These are phyloP conservation scores for Rhododendron ovatum DNA, from an alignment of 148 eudicot species.

Conservation along the genomic window DNA sequence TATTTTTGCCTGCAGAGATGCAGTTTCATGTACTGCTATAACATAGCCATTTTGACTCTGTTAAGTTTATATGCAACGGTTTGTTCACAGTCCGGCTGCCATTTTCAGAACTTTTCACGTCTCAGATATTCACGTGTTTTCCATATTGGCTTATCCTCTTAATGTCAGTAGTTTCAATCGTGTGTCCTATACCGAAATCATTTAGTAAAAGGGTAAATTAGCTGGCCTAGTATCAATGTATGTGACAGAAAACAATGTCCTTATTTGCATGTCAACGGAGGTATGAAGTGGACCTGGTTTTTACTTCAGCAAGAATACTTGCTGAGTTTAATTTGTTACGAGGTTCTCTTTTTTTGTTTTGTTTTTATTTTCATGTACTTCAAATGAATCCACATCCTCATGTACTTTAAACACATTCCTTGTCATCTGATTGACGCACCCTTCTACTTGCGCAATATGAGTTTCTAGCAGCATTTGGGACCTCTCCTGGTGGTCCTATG, in stretches of 20 bases:
- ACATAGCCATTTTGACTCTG: not conserved
- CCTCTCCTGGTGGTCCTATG: not conserved
- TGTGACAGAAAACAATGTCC: not conserved
- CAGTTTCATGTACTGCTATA: not conserved
- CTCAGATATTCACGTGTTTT: not conserved
- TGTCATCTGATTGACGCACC: no score
- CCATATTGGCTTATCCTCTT: not conserved
- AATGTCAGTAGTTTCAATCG: constrained; percentile 5
- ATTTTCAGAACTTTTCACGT: not conserved
- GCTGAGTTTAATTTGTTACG: not conserved
- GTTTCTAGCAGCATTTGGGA: no score
- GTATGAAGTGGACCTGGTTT: not conserved
- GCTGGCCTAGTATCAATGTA: not conserved
- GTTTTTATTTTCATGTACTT: no score
- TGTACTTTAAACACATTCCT: no score
- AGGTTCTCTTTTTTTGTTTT: no score
- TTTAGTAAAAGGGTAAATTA: not conserved
- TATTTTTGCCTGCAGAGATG: not conserved
- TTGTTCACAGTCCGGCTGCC: not conserved
- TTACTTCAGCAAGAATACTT: not conserved
- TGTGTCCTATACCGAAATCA: not conserved
- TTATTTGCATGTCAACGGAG: not conserved
- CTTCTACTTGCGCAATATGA: no score
- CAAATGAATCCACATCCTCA: no score
- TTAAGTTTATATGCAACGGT: not conserved